Evolutionary conservation across 1,284 basidiomycete species (phyloP), one percentile per base, ranked within the genome.

Genomic region (Cystobasidium slooffiae): DNA sequence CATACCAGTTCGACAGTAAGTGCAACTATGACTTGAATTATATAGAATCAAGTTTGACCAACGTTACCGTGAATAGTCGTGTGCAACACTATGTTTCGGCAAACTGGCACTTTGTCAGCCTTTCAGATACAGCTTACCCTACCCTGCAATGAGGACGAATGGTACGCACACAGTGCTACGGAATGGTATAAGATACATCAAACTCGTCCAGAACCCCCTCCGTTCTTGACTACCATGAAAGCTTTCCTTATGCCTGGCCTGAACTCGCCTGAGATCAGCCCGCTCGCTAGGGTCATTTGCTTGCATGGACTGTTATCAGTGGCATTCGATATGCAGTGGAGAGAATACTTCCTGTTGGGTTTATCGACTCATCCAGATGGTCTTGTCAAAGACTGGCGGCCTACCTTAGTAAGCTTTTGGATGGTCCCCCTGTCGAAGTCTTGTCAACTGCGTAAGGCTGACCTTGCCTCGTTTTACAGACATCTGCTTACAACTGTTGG

Each of bases 41-140:
- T 1, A 9, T 12, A 39, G 24, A 31, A 31, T 4, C 31, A 0
- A 51, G 31, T 22, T 20, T 46, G 43, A 4, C 22, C 12, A 41
- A 44, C 12, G 31, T 68, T 6, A 24, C 10, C n/a, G 16, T 1
- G 9, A 3, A 4, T 52, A 72, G 66, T 72, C 49, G 44, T 70
- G 4, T 68, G 68, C 61, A 78, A 78, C 22, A 75, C 78, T 7
- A 75, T 80, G 62, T 80, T 80, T 68, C 76, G 78, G 1, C 79
- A 80, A 46, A 72, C 77, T n/a, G 78, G 78, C 44, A 76, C 79
- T 2, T 75, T 80, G n/a, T 79, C 78, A 12, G 79, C 79, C 18
- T 80, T 80, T 61, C 79, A 80, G 52, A 66, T 80, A 37, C 77
- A 80, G 66, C 75, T 80, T 3, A 75, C 72, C 6, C 72, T 80